Base-by-base conservation (phyloP, 2,329 filamentous ascomycete species). In the Dothidotthia symphoricarpi region DNA sequence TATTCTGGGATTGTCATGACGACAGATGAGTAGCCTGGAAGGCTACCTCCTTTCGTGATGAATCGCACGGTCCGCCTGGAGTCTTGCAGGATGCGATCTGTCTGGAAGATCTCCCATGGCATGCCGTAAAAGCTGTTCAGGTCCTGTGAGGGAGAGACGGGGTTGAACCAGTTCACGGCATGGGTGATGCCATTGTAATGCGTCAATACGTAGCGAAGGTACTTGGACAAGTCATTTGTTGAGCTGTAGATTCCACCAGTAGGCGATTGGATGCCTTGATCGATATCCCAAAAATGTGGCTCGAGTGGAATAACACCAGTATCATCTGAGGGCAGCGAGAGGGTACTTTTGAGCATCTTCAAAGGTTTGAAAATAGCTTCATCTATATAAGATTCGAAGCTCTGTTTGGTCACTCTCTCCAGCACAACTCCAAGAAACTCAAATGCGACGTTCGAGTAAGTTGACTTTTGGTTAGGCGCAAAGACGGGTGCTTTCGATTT, bases 21-120 rank as follows among this genome's bases (percentile, higher is more conserved):
- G 4, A 58, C 53, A 3, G 67, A 69, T 3, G 51, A 51, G 33
- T 75, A 75, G 2, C 66, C 68, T 1, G 69, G 69, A 1, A 72
- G 44, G 0, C 67, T 66, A 5, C 72, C 72, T 2, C 55, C 49
- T 49, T 75, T 75, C 2, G 71, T 73, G 24, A 69, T 56, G 43
- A 75, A 69, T 2, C 68, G 71, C 3, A 74, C 61, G 0, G 67
- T 59, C 10, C 69, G 56, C 4, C 45, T 52, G 9, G 60, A 69
- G 12, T 61, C 41, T 6, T 47, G 33, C 1, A 74, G 53, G 12
- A 72, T 61, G 4, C 57, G 56, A 26, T 69, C 62, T 2, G 66
- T 70, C 0, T 69, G 66, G 28, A 68, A 69, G 0, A 71, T 74
- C 47, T 75, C 72, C 67, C 70, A 75, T 0, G 72, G 71, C 57